Base-by-base conservation (phyloP, 805 yeast species). In the Wilhelminamyces savonicus region DNA sequence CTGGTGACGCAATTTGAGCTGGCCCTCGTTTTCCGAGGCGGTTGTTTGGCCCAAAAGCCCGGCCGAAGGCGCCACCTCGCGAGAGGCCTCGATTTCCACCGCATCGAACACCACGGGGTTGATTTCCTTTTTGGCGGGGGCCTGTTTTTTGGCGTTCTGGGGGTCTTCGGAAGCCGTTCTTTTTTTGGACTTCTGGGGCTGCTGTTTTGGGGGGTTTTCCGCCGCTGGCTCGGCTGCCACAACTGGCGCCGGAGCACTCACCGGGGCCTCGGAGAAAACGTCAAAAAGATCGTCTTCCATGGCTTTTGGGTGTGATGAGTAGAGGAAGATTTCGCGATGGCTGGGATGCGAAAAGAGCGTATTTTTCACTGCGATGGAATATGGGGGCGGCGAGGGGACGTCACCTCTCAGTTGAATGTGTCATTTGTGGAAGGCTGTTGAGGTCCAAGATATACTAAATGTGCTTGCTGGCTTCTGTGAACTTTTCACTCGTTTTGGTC, bases 61-160 rank as follows among this genome's bases (percentile, higher is more conserved):
- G 19, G 72, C 72, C 0, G 94, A 82, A 1, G 82, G 85, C n/a
- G 76, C 76, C 19, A 87, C 94, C 54, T 86, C 94, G 54, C 94
- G 69, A 3, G 85, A 78, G 0, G 95, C 92, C 56, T 86, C 95
- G 37, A 83, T 82, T 51, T 86, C 95, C 29, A 87, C 74, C 4
- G 84, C 69, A 56, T 87, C 96, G 1, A 90, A 82, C 15, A 86
- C 94, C 22, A 85, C 77, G 0, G 95, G 87, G 20, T 69, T 68
- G 12, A 74, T 69, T 7, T 65, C 70, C 11, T 41, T 66, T 57
- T 34, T 38, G 23, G 34, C 27, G 9, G 38, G 40, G 23, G 23
- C 14, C 23, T 36, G 41, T 33, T 40, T 42, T 25, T 22, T 32
- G 27, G 34, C 24, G 7, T 13, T 20, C 11, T 7, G 13, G 28